Base-by-base conservation (phyloP, 768 basidiomycete genomes). In the Auricularia cornea region DNA sequence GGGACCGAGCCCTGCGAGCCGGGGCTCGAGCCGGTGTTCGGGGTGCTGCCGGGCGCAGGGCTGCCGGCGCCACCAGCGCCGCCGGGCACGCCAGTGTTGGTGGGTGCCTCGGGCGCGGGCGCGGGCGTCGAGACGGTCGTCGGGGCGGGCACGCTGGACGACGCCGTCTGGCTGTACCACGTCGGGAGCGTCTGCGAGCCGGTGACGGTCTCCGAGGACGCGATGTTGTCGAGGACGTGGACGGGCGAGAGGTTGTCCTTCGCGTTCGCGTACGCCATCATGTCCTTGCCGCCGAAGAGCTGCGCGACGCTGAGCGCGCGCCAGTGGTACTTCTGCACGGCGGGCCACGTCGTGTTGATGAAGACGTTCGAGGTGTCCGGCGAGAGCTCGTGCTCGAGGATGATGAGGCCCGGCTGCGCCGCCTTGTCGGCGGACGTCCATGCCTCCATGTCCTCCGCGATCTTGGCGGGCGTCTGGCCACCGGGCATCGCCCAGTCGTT, bases 361-460 rank as follows among this genome's bases (percentile, higher is more conserved):
- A 94, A 95, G 3, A 84, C 83, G 40, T 77, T 67, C 26, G 92
- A 86, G 33, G 87, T 78, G 66, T 77, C 71, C 51, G 82, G 75
- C 33, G 79, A 81, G 28, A 88, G 76, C 74, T 97, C 94, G 73
- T 98, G 95, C 72, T 96, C 89, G 64, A 97, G 81, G 62, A 92
- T 79, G 65, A 92, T 79, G 28, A 95, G 81, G 35, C 95, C 95
- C 2, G n/a, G n/a, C n/a, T n/a, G n/a, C n/a, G 91, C 88, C 11
- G 73, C 76, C 72, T 93, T 92, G 59, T 59, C 81, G 56, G 85
- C 81, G 35, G 80, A 73, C 23, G 87, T 72, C 85, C 87, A 92
- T 60, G 75, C 69, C 23, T 77, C 73, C 77, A 93, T 79, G 60
- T 74, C 71, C 1, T 72, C 57, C 44, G 80, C 74, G 67, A 94